Conservation (phyloP, 2,329 filamentous ascomycete species). For the Amylocarpus encephaloides region DNA sequence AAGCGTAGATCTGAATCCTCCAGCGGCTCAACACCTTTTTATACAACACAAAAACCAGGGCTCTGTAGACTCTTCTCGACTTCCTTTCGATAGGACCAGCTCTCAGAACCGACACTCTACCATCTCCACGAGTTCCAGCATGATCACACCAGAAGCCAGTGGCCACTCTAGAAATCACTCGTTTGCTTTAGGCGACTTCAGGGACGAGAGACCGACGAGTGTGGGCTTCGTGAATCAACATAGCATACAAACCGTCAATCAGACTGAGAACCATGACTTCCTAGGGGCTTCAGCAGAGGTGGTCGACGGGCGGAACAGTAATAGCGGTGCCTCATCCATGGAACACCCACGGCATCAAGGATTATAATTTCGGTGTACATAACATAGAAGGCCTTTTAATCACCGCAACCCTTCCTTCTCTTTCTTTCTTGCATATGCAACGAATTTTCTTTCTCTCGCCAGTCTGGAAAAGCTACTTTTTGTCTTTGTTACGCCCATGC, state of each 20-base stretch:
- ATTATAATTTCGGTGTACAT: not conserved
- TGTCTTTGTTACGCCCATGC: too few relatives aligned
- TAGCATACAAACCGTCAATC: constrained; percentile 49
- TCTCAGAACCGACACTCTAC: constrained; percentile 48
- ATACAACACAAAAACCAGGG: constrained; percentile 15
- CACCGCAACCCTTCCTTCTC: too few relatives aligned
- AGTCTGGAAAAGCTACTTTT: too few relatives aligned
- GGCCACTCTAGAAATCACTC: constrained; percentile 33
- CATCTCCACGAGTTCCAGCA: constrained; percentile 45
- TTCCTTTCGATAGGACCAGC: constrained; percentile 52
- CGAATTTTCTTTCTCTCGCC: too few relatives aligned
- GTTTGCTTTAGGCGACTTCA: constrained; percentile 20
- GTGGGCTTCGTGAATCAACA: constrained; percentile 54
- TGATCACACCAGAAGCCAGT: constrained; percentile 41
- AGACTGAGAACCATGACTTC: constrained; percentile 40
- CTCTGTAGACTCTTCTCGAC: constrained; percentile 31
- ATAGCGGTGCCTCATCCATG: constrained; percentile 20
- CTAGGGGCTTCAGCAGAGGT: constrained; percentile 52
- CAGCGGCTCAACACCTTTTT: constrained; percentile 7
- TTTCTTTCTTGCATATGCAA: too few relatives aligned
- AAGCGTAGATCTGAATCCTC: constrained; percentile 20
- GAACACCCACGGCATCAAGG: constrained; percentile 15
- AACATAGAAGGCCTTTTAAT: not conserved
- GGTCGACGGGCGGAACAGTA: constrained; percentile 36
- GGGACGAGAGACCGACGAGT: constrained; percentile 45